Evolutionary conservation across 139 green algal species (phyloP).

Genomic region (Tetraselmis striata): DNA sequence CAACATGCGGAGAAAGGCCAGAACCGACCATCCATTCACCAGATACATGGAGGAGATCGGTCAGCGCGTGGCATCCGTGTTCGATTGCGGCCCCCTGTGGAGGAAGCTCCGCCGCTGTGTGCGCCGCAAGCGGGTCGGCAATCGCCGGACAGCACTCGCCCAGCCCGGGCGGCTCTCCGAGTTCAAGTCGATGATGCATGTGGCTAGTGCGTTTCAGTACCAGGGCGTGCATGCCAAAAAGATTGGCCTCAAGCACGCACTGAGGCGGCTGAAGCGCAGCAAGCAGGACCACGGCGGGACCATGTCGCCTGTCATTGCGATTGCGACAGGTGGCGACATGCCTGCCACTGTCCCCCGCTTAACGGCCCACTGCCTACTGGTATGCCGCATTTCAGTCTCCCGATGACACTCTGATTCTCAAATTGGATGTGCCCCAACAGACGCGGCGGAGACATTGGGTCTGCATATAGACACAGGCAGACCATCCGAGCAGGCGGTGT

Average conservation of each 20-base stretch:
- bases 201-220: neutral
- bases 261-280: neutral
- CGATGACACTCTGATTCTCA: neutral
- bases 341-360: neutral
- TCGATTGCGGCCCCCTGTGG: neutral
- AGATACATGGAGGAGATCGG: neutral
- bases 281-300: neutral
- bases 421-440: neutral
- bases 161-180: neutral
- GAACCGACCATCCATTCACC: neutral
- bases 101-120: neutral
- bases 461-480: neutral
- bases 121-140: neutral
- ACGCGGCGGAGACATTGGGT: neutral
- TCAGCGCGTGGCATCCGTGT: neutral
- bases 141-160: neutral
- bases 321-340: neutral
- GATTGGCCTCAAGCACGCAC: neutral
- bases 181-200: neutral
- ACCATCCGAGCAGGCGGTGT: neutral
- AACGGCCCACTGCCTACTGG: neutral
- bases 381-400: neutral
- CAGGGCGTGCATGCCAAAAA: neutral
- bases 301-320: neutral
- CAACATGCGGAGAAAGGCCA: neutral